A percentile compares a stretch with the other conserved stretches of the same genome.
Evolutionary conservation across 31 red algal genomes (phyloP).

Genomic region (Bonnemaisonia californica): DNA sequence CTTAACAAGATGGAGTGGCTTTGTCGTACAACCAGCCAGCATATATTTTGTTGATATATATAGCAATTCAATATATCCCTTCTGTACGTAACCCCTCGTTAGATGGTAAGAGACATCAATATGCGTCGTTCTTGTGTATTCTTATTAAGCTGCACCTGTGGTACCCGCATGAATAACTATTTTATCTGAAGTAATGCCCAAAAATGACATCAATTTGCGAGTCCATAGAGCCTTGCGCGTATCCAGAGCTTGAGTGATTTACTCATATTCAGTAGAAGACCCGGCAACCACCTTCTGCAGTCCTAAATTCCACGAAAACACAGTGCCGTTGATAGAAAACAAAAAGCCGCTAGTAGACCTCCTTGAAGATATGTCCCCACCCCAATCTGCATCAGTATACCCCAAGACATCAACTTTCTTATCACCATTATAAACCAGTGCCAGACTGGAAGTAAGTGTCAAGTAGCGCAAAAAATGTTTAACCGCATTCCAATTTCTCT

Average conservation of each 20-base stretch:
- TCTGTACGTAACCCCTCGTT: not conserved
- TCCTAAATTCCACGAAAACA: constrained; percentile 37
- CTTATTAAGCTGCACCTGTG: not conserved
- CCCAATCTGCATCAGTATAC: constrained; percentile 36
- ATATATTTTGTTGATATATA: not conserved
- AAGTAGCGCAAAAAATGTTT: constrained; percentile 11
- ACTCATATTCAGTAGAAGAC: too few relatives aligned
- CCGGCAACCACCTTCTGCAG: constrained; percentile 29
- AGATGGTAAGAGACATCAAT: too few relatives aligned
- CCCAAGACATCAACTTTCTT: not conserved
- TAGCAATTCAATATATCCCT: not conserved
- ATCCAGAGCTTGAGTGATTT: constrained; percentile 28
- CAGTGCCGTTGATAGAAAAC: constrained; percentile 15
- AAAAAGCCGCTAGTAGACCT: constrained; percentile 50
- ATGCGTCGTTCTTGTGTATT: not conserved
- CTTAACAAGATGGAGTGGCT: not conserved
- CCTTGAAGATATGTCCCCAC: constrained; percentile 20
- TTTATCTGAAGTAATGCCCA: not conserved
- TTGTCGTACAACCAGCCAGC: not conserved
- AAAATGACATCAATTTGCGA: not conserved
- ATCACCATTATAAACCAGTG: not conserved
- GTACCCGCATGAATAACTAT: constrained; percentile 9
- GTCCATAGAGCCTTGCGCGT: constrained; percentile 31
- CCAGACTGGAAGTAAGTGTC: not conserved
- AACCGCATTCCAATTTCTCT: constrained; percentile 5